Conservation (phyloP, 352 stramenopile species). For the Phytopythium cucurbitacearum region DNA sequence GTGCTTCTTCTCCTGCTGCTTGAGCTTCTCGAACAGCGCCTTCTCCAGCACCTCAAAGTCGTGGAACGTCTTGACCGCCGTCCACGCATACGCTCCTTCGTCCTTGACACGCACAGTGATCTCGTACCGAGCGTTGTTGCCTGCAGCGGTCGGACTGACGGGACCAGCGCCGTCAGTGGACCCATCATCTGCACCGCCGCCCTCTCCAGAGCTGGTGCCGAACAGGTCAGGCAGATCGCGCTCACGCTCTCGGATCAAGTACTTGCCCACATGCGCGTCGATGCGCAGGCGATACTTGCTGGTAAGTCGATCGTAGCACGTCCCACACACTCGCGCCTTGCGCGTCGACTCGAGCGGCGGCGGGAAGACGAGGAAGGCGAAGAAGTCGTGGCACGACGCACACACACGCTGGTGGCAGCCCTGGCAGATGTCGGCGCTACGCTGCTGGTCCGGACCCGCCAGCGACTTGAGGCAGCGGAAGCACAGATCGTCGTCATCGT, state of each 20-base stretch:
- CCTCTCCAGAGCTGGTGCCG: conserved; percentile 5
- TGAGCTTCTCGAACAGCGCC: conserved; percentile 52
- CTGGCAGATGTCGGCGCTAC: conserved; percentile 27
- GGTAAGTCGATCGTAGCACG: conserved; percentile 60
- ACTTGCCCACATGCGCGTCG: conserved; percentile 65
- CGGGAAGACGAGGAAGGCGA: conserved; percentile 70
- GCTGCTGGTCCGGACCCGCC: conserved; percentile 6
- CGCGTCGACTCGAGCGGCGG: conserved; percentile 52
- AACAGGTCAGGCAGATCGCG: conserved; percentile 22
- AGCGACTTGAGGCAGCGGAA: conserved; percentile 56
- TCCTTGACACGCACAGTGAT: conserved; percentile 57
- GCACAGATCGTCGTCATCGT: conserved; percentile 55
- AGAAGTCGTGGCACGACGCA: conserved; percentile 42
- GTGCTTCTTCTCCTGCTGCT: conserved; percentile 71
- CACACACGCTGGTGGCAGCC: conserved; percentile 71
- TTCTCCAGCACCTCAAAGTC: conserved; percentile 76
- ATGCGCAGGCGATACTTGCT: conserved; percentile 64
- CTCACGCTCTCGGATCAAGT: conserved; percentile 50
- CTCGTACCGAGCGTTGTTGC: conserved; percentile 35
- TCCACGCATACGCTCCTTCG: conserved; percentile 57
- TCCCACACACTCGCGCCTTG: conserved; percentile 62
- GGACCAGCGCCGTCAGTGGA: background rate
- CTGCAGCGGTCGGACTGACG: conserved; percentile 9
- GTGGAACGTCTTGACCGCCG: conserved; percentile 58
- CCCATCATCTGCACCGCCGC: conserved; percentile 1